phyloP scores from a whole-genome alignment of 1,284 basidiomycete genomes.

The Gomphus bonarii region DNA sequence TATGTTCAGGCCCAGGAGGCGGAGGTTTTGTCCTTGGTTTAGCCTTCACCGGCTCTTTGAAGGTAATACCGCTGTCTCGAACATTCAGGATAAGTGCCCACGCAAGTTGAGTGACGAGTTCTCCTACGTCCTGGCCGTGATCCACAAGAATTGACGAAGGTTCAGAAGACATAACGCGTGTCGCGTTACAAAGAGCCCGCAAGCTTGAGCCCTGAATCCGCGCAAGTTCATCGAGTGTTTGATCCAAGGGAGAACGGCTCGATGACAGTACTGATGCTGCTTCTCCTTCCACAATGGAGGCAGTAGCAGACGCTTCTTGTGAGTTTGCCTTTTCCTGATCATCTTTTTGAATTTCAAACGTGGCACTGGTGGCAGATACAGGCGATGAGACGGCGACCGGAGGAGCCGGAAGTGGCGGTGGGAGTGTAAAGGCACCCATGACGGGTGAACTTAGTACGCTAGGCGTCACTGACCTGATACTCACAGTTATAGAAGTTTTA shows the following conservation, averaged over 20 bases:
- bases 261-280: conserved; percentile 6
- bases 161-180: conserved; percentile 81
- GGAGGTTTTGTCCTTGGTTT: conserved; percentile 20
- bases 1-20: conserved; percentile 12
- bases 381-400: conserved; percentile 11
- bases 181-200: conserved; percentile 73
- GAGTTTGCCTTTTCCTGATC: conserved; percentile 2
- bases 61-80: conserved; percentile 53
- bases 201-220: conserved; percentile 42
- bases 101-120: conserved; percentile 56
- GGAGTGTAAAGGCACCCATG: conserved; percentile 12
- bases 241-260: background rate
- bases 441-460: conserved; percentile 5
- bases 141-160: conserved; percentile 65
- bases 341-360: background rate
- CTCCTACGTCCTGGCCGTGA: conserved; percentile 49
- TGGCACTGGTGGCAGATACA: background rate
- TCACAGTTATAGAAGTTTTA: conserved; percentile 3
- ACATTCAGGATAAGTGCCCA: conserved; percentile 64
- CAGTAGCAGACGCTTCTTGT: background rate
- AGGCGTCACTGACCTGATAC: conserved; percentile 4
- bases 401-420: conserved; percentile 20
- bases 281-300: conserved; percentile 3
- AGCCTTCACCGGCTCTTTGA: conserved; percentile 36
- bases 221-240: background rate